A percentile compares a stretch with the other conserved stretches of the same genome.
Evolutionary conservation across 2,329 filamentous ascomycete species (phyloP).

Genomic region (Arthrobotrys conoides): DNA sequence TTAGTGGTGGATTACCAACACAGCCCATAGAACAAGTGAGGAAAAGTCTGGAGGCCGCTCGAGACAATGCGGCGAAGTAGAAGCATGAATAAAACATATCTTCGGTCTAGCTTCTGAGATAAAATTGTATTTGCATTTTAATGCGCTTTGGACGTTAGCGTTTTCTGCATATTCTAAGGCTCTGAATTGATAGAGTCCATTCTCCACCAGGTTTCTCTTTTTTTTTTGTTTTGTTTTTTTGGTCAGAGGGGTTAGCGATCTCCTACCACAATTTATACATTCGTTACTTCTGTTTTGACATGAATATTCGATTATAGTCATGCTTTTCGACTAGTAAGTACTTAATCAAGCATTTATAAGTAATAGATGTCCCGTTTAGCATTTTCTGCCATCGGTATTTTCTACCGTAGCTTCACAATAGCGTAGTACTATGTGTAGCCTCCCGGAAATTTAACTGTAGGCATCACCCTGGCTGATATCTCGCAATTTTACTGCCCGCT

Average conservation of each 20-base stretch:
- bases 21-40: constrained; percentile 32
- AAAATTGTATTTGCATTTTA: constrained; percentile 23
- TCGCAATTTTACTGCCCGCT: too few relatives aligned
- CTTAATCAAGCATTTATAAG: too few relatives aligned
- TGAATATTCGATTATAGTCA: too few relatives aligned
- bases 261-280: neutral
- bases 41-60: constrained; percentile 35
- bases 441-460: too few relatives aligned
- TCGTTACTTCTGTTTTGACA: too few relatives aligned
- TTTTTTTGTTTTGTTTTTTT: neutral
- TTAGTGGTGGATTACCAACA: constrained; percentile 7
- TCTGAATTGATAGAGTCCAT: constrained; percentile 9
- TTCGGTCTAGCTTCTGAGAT: neutral
- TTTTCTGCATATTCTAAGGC: neutral
- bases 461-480: too few relatives aligned
- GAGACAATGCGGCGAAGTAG: constrained; percentile 22
- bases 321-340: too few relatives aligned
- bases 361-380: too few relatives aligned
- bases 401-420: too few relatives aligned
- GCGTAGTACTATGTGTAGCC: too few relatives aligned
- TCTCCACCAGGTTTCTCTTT: neutral
- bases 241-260: neutral
- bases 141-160: neutral
- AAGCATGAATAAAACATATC: constrained; percentile 16
- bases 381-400: too few relatives aligned